Conservation (phyloP, 192 early-diverging fungal genomes). For the Podila epicladia region DNA sequence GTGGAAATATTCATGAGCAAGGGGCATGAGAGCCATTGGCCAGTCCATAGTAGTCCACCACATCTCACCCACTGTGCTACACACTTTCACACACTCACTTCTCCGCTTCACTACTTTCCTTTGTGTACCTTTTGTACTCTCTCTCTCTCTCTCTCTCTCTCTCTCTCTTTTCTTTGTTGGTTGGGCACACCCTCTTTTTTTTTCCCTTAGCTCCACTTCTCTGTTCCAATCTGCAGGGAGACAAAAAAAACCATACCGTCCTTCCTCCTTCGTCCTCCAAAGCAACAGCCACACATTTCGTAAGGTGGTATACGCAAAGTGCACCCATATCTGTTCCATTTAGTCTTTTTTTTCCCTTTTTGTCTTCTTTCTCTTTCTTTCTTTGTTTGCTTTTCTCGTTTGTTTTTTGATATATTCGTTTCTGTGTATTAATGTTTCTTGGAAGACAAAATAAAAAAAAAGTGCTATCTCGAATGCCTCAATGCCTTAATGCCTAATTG, state of each 20-base stretch:
- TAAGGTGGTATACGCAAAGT: not conserved
- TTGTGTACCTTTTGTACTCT: not conserved
- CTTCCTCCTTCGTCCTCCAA: not conserved
- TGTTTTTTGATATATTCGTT: not conserved
- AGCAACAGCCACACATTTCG: not conserved
- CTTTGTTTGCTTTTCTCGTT: slow-evolving; percentile 1
- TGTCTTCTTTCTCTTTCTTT: not conserved
- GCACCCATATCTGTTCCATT: not conserved
- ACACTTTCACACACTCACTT: not conserved
- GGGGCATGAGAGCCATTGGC: not conserved
- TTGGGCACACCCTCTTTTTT: slow-evolving; percentile 6
- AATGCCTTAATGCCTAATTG: too few species aligned
- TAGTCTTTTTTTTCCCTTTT: not conserved
- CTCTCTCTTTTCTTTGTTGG: too few species aligned
- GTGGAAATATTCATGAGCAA: not conserved
- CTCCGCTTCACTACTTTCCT: not conserved
- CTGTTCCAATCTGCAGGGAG: too few species aligned
- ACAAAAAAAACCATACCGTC: not conserved
- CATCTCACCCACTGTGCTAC: not conserved
- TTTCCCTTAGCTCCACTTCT: slow-evolving; percentile 2
- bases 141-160: too few species aligned
- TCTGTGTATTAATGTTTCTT: too few species aligned
- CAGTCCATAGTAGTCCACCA: slow-evolving; percentile 1
- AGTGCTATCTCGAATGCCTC: too few species aligned
- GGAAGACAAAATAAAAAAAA: too few species aligned